Base-by-base conservation (phyloP, 768 basidiomycete genomes). In the Astraeus odoratus region DNA sequence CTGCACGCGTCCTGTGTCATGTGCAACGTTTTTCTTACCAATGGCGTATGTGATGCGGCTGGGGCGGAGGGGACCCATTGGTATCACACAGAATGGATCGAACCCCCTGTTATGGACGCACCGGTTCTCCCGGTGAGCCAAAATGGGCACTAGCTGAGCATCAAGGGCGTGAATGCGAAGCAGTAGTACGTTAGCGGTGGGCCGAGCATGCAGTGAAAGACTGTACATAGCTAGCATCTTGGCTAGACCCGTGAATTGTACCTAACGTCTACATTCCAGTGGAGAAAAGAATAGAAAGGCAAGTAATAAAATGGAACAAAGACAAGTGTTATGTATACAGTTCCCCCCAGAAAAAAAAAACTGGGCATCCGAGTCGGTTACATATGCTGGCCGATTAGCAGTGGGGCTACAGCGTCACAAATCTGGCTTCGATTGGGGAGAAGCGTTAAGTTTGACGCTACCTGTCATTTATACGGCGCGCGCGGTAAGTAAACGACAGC, bases 1-100 rank as follows among this genome's bases (percentile, higher is more conserved):
- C 19, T 15, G 9, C 15, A 22, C 22, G 20, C 22, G 25, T 31
- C n/a, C 30, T 10, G n/a, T 31, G 30, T 31, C 30, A 31, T 31
- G 12, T 31, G 30, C 30, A 31, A 31, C 30, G 30, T 31, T 31
- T 31, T 31, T 31, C 13, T n/a, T n/a, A n/a, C 5, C 10, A 39
- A 23, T 39, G 37, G 37, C 34, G 44, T 43, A 15, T n/a, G 15
- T 50, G 55, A 51, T 53, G 53, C 60, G 60, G 52, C 27, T 18
- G 58, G 60, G 60, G 60, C 58, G 58, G 58, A 63, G 60, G 59
- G 57, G 41, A 39, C 4, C 37, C 35, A 35, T 16, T 40, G 26
- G 13, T 22, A 20, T 37, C 12, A n/a, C n/a, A n/a, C 22, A 39
- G 37, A 24, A 25, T 36, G 35, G 35, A 36, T 10, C 16, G 16